These are phyloP conservation scores for Phaffia australis DNA, from an alignment of 768 basidiomycete species.

Conservation along the genomic window DNA sequence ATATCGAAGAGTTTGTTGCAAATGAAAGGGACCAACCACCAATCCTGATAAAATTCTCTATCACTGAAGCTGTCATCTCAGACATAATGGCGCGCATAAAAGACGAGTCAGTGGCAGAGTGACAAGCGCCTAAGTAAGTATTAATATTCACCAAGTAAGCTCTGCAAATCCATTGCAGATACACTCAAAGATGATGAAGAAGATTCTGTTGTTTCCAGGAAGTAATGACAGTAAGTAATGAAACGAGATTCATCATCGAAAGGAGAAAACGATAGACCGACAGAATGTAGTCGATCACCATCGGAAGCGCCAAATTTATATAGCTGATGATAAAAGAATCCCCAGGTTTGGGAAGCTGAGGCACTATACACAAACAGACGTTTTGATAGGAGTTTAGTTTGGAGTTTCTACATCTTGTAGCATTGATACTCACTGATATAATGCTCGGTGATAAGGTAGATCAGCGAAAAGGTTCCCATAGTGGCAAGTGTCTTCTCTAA, in stretches of 20 bases:
- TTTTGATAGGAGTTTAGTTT: background rate
- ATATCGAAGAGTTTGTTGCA: background rate
- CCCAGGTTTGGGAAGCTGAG: constrained; percentile 16
- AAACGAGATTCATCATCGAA: background rate
- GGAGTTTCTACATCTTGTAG: constrained; percentile 40
- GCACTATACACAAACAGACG: constrained; percentile 2
- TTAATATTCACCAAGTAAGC: constrained; percentile 58
- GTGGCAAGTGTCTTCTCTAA: constrained; percentile 69
- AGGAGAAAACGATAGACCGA: constrained; percentile 51
- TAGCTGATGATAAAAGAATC: constrained; percentile 17
- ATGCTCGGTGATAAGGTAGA: constrained; percentile 81
- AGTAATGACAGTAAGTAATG: constrained; percentile 8
- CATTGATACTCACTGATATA: constrained; percentile 61
- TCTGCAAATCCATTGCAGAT: constrained; percentile 96
- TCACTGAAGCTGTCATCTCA: constrained; percentile 67
- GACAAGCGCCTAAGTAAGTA: constrained; percentile 5
- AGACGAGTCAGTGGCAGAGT: too few relatives aligned
- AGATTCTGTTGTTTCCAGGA: constrained; percentile 23
- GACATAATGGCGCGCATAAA: background rate
- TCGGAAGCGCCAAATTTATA: constrained; percentile 24
- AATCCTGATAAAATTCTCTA: constrained; percentile 86
- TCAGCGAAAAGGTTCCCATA: constrained; percentile 89
- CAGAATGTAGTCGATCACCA: constrained; percentile 62
- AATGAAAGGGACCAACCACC: constrained; percentile 5
- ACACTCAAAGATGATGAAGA: constrained; percentile 44